phyloP scores from a whole-genome alignment of 495 filamentous ascomycete genomes.

The Penicillium daleae region DNA sequence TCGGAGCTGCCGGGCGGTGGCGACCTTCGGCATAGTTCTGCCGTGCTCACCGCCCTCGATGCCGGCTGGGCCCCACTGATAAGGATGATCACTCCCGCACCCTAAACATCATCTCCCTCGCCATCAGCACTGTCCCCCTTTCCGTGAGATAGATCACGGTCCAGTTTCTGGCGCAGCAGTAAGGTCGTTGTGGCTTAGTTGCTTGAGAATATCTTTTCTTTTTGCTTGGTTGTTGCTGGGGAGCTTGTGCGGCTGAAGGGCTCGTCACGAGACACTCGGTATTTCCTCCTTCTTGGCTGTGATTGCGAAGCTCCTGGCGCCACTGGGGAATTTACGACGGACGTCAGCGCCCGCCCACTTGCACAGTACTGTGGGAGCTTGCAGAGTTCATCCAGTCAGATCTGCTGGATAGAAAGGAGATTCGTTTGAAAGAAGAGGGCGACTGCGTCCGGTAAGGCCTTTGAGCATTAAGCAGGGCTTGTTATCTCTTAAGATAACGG shows the following conservation, averaged over 20 bases:
- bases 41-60: conserved; percentile 16
- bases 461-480: not conserved
- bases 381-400: not conserved
- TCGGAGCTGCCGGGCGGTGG: not conserved
- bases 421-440: not conserved
- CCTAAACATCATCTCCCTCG: conserved; percentile 15
- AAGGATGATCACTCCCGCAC: conserved; percentile 19
- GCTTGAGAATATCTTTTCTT: not conserved
- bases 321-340: not conserved
- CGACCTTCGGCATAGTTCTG: conserved; percentile 15
- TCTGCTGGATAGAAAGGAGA: not conserved
- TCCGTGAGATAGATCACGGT: not conserved
- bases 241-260: not conserved
- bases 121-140: conserved; percentile 7
- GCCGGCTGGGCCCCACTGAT: conserved; percentile 29
- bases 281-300: not conserved
- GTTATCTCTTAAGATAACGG: conserved; percentile 2
- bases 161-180: not conserved
- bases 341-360: not conserved
- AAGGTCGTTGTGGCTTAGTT: not conserved
- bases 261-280: conserved; percentile 15
- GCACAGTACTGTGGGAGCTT: not conserved
- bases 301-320: conserved; percentile 1
- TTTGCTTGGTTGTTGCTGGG: not conserved
- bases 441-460: not conserved